Evolutionary conservation across 352 stramenopile genomes (phyloP).

Genomic region (Phytopythium vexans): DNA sequence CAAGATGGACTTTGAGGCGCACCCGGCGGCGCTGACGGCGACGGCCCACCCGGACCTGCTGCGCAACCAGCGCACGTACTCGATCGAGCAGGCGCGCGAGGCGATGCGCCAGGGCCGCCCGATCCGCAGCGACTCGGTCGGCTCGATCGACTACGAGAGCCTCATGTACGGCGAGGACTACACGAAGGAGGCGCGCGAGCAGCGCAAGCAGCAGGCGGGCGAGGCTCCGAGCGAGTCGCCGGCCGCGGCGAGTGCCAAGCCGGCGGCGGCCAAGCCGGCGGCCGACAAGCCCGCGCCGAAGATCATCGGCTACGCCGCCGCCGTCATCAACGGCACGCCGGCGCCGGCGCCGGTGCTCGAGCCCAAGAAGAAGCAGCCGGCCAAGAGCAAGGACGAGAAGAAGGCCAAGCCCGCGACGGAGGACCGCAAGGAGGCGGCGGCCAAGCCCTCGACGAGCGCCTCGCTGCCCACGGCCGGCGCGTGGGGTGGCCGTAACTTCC

Average conservation of each 20-base stretch:
- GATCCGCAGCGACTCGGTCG: slow-evolving; percentile 85
- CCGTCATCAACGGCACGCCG: slow-evolving; percentile 74
- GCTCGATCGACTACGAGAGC: slow-evolving; percentile 86
- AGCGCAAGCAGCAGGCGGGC: slow-evolving; percentile 43
- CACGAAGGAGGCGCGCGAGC: slow-evolving; percentile 80
- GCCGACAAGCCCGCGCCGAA: slow-evolving; percentile 23
- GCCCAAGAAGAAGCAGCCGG: slow-evolving; percentile 51
- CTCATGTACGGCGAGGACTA: slow-evolving; percentile 91
- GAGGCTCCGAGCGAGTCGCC: slow-evolving; percentile 8
- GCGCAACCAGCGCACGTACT: slow-evolving; percentile 90
- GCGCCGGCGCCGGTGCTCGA: slow-evolving; percentile 32
- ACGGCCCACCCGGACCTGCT: slow-evolving; percentile 85
- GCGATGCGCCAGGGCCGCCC: slow-evolving; percentile 86
- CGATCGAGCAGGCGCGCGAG: slow-evolving; percentile 90
- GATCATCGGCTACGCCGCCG: slow-evolving; percentile 66
- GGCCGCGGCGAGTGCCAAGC: slow-evolving; percentile 6
- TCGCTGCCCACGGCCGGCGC: slow-evolving; percentile 60
- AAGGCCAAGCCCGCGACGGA: slow-evolving; percentile 36
- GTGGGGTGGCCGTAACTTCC: slow-evolving; percentile 79
- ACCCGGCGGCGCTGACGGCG: slow-evolving; percentile 70
- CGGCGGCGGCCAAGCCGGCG: slow-evolving; percentile 7
- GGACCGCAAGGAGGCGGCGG: slow-evolving; percentile 14
- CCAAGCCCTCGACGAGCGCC: slow-evolving; percentile 29
- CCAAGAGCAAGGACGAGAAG: slow-evolving; percentile 28
- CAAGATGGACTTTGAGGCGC: slow-evolving; percentile 82